Percentiles rank a stretch among this genome's conserved stretches.
phyloP scores from a whole-genome alignment of 305 asterid species.

The Nicotiana rustica region DNA sequence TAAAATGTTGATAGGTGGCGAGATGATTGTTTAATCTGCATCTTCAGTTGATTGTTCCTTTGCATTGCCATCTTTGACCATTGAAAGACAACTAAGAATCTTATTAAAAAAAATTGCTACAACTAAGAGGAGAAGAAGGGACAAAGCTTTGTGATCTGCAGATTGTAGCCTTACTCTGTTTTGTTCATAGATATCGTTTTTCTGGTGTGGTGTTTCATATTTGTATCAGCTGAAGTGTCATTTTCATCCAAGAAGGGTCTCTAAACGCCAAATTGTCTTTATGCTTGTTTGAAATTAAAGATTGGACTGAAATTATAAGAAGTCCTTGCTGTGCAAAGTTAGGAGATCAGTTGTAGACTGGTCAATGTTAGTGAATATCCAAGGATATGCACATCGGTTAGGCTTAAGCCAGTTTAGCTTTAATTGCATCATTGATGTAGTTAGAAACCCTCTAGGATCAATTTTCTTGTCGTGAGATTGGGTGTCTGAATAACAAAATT shows the following conservation, averaged over 20 bases:
- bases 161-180: not conserved
- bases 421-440: not conserved
- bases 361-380: conserved; percentile 3
- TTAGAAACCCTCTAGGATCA: not conserved
- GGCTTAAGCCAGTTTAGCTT: not conserved
- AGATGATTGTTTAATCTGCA: not conserved
- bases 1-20: not conserved
- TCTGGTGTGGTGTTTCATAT: not conserved
- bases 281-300: not conserved
- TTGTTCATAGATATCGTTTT: not conserved
- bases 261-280: not conserved
- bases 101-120: too few species aligned
- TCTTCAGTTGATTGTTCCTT: not conserved
- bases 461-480: not conserved
- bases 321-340: conserved; percentile 6
- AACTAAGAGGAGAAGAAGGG: not conserved
- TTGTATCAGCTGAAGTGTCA: not conserved
- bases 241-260: not conserved
- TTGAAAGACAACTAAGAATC: not conserved
- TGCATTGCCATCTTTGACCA: conserved; percentile 3
- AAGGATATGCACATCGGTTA: not conserved
- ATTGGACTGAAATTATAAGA: conserved; percentile 1
- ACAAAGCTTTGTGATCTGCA: not conserved
- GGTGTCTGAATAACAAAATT: conserved; percentile 5
- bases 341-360: not conserved